These are phyloP conservation scores for Apophysomyces ossiformis DNA, from an alignment of 371 early-diverging fungal genomes.

Conservation along the genomic window DNA sequence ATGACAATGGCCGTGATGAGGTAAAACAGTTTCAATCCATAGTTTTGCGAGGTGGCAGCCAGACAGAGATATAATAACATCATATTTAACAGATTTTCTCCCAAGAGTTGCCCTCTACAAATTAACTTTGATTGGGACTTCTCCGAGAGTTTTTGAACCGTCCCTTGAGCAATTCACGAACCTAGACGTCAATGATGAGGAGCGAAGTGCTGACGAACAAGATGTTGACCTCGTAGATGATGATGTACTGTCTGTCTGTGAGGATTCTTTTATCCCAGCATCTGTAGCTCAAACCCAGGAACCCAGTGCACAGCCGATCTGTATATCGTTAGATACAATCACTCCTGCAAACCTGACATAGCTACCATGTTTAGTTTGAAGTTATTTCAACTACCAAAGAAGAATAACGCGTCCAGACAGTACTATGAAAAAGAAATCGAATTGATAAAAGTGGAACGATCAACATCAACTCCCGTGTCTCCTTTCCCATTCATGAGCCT, in stretches of 20 bases:
- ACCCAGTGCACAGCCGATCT: background rate
- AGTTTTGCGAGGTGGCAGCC: background rate
- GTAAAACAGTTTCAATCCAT: background rate
- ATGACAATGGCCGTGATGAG: background rate
- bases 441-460: background rate
- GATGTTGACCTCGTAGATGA: too few relatives aligned
- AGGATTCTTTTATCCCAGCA: background rate
- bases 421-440: background rate
- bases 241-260: background rate
- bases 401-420: background rate
- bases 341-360: background rate
- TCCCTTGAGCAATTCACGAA: background rate
- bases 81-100: background rate
- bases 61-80: background rate
- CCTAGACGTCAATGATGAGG: background rate
- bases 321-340: background rate
- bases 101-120: background rate
- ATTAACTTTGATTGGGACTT: background rate
- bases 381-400: background rate
- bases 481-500: background rate
- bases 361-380: background rate
- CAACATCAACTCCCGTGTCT: background rate
- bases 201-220: too few relatives aligned
- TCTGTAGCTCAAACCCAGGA: background rate
- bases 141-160: background rate